Conservation (phyloP, 1,284 basidiomycete species). For the Ustilago bromivora region DNA sequence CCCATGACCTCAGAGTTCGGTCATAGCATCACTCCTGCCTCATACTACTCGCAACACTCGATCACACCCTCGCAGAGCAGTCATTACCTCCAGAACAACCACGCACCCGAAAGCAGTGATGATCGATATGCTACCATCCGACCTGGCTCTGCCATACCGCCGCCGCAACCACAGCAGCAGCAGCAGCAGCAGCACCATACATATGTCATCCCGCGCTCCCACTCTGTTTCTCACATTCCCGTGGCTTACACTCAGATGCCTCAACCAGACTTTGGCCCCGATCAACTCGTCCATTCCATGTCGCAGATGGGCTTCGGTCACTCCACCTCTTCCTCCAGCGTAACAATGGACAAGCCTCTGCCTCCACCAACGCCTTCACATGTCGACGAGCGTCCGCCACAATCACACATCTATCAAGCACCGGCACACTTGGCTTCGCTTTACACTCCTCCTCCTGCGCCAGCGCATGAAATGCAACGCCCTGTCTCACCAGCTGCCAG, state of each 20-base stretch:
- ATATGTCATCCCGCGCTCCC: slow-evolving; percentile 36
- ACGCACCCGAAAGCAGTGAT: slow-evolving; percentile 19
- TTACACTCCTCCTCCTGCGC: slow-evolving; percentile 41
- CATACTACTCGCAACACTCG: slow-evolving; percentile 49
- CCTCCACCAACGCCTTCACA: slow-evolving; percentile 26
- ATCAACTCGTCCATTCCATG: slow-evolving; percentile 45
- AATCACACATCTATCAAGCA: slow-evolving; percentile 50
- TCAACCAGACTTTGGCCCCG: slow-evolving; percentile 38
- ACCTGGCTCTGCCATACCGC: slow-evolving; percentile 15
- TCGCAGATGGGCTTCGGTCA: slow-evolving; percentile 43
- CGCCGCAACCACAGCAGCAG: slow-evolving; percentile 9
- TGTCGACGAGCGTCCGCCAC: slow-evolving; percentile 31
- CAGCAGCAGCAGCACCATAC: slow-evolving; percentile 17
- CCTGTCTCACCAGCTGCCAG: slow-evolving; percentile 41
- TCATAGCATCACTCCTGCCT: slow-evolving; percentile 31
- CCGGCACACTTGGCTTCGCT: slow-evolving; percentile 47
- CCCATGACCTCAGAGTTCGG: slow-evolving; percentile 34
- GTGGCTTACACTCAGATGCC: slow-evolving; percentile 31
- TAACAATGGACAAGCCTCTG: slow-evolving; percentile 24
- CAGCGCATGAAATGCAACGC: slow-evolving; percentile 25
- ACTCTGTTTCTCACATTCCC: slow-evolving; percentile 40
- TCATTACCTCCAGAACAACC: slow-evolving; percentile 17
- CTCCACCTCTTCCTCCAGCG: slow-evolving; percentile 9
- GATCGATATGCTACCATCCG: slow-evolving; percentile 45
- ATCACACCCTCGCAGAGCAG: slow-evolving; percentile 43